Percentiles rank a stretch among this genome's conserved stretches.
Evolutionary conservation across 2,329 filamentous ascomycete genomes (phyloP).

Genomic region (Xylaria sp.): DNA sequence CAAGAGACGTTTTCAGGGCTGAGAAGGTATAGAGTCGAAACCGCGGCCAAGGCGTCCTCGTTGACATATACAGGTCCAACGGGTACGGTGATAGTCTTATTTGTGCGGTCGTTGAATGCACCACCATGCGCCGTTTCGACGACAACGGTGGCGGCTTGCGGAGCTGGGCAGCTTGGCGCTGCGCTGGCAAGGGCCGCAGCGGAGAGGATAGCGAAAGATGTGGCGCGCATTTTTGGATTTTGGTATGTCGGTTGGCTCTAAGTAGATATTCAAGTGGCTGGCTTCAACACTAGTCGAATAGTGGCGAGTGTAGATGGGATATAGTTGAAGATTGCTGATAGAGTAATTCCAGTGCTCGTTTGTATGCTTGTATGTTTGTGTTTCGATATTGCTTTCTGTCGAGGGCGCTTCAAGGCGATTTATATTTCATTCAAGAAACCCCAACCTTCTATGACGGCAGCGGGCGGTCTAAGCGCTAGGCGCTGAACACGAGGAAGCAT

Average conservation of each 20-base stretch:
- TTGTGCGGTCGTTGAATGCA: conserved; percentile 36
- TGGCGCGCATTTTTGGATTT: conserved; percentile 26
- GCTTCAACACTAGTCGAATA: background rate
- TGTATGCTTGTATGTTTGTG: background rate
- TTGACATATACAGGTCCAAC: conserved; percentile 36
- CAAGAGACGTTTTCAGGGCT: conserved; percentile 37
- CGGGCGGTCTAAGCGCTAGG: background rate
- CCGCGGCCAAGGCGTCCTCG: conserved; percentile 27
- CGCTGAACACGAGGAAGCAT: conserved; percentile 18
- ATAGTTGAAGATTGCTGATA: background rate
- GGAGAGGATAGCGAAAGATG: conserved; percentile 32
- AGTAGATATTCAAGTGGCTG: too few relatives aligned
- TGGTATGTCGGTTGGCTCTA: background rate
- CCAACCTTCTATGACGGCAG: background rate
- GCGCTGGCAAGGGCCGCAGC: conserved; percentile 36
- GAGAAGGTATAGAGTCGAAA: conserved; percentile 44
- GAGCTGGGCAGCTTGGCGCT: conserved; percentile 5
- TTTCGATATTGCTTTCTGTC: background rate
- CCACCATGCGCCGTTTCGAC: conserved; percentile 40
- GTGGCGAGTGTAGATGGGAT: background rate
- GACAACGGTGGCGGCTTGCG: conserved; percentile 29
- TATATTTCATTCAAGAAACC: background rate
- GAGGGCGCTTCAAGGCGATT: background rate
- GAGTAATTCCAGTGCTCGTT: background rate
- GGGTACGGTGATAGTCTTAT: conserved; percentile 38